Evolutionary conservation across 495 filamentous ascomycete species (phyloP).

Genomic region (Hypoxylon rickii): DNA sequence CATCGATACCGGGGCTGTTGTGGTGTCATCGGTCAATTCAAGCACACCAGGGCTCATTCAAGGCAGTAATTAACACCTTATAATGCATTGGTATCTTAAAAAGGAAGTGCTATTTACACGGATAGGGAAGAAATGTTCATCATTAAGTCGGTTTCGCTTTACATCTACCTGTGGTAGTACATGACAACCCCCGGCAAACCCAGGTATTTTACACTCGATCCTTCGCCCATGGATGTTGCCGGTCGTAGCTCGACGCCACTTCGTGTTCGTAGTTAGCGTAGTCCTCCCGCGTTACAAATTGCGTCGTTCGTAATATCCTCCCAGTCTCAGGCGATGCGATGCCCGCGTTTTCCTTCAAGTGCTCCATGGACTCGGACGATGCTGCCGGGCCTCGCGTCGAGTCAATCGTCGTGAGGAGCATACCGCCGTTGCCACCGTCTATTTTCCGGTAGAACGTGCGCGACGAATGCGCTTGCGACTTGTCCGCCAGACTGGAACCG

Average conservation of each 20-base stretch:
- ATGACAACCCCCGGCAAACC: too few relatives aligned
- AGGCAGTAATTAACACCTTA: too few relatives aligned
- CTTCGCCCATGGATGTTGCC: conserved; percentile 34
- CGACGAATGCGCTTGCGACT: conserved; percentile 13
- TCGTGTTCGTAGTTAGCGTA: conserved; percentile 22
- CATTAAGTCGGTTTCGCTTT: too few relatives aligned
- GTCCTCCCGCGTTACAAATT: conserved; percentile 26
- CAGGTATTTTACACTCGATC: conserved; percentile 12
- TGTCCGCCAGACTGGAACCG: conserved; percentile 15
- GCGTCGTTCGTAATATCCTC: conserved; percentile 34
- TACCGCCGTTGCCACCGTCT: conserved; percentile 18
- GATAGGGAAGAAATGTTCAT: too few relatives aligned
- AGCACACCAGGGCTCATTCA: too few relatives aligned
- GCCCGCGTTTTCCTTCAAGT: conserved; percentile 19
- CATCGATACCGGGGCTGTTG: too few relatives aligned
- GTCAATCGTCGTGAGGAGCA: conserved; percentile 28
- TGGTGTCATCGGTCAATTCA: too few relatives aligned
- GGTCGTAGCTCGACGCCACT: conserved; percentile 10
- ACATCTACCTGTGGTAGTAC: too few relatives aligned
- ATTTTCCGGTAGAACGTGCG: conserved; percentile 33
- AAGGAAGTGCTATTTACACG: too few relatives aligned
- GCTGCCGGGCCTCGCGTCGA: not conserved
- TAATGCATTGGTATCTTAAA: too few relatives aligned
- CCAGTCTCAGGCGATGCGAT: not conserved
- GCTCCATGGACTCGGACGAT: conserved; percentile 36